Percentiles rank a stretch among this genome's conserved stretches.
Evolutionary conservation across 2,329 filamentous ascomycete species (phyloP).

Genomic region (Aspergillus fructus): DNA sequence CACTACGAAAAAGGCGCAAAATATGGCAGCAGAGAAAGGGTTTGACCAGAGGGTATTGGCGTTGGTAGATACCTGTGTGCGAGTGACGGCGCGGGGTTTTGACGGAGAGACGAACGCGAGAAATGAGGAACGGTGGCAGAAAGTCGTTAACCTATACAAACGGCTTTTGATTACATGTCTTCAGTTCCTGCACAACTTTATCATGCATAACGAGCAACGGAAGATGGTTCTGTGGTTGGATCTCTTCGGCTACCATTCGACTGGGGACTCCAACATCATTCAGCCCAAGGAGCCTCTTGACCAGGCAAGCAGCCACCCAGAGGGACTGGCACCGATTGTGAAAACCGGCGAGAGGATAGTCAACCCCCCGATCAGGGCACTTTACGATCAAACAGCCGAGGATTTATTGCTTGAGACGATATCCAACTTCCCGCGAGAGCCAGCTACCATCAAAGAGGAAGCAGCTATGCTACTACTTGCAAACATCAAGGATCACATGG

Average conservation of each 20-base stretch:
- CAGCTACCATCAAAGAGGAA: conserved; percentile 47
- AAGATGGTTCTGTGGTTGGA: conserved; percentile 66
- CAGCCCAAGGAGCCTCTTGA: conserved; percentile 45
- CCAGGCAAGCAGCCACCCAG: conserved; percentile 31
- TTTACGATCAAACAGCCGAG: conserved; percentile 46
- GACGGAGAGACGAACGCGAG: conserved; percentile 62
- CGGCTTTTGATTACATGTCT: conserved; percentile 64
- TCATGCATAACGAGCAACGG: conserved; percentile 64
- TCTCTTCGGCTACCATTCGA: conserved; percentile 59
- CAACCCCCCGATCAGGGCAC: conserved; percentile 41
- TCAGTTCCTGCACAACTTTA: conserved; percentile 67
- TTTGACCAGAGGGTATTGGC: conserved; percentile 63
- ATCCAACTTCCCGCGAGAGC: conserved; percentile 44
- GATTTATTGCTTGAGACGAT: conserved; percentile 45
- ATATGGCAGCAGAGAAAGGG: conserved; percentile 59
- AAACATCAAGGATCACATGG: conserved; percentile 51
- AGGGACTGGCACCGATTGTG: conserved; percentile 44
- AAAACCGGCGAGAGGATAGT: conserved; percentile 43
- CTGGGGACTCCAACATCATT: conserved; percentile 46
- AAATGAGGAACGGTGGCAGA: conserved; percentile 65
- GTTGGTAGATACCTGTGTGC: conserved; percentile 63
- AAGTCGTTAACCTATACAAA: conserved; percentile 65
- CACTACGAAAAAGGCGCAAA: conserved; percentile 60
- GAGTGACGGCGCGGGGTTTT: conserved; percentile 63
- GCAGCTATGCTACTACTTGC: conserved; percentile 48